Conservation (phyloP, 2,329 filamentous ascomycete species). For the Pezicula neosporulosa region DNA sequence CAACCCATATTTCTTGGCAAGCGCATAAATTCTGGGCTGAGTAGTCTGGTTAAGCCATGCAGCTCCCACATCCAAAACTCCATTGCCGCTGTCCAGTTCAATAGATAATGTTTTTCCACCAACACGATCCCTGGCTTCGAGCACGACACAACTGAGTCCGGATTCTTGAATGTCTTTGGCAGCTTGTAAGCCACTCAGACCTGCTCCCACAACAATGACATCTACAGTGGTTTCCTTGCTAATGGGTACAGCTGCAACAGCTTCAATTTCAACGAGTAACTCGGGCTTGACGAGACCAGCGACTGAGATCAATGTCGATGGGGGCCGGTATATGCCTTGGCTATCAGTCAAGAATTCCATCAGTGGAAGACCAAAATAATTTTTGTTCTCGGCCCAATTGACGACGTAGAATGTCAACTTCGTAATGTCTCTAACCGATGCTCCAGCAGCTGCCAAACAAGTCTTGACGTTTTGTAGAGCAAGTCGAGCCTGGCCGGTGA, state of each 20-base stretch:
- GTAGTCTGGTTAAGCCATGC: slow-evolving; percentile 51
- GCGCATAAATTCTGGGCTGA: slow-evolving; percentile 32
- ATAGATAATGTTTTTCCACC: slow-evolving; percentile 34
- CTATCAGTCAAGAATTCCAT: not conserved
- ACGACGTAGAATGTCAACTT: not conserved
- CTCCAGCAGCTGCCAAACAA: not conserved
- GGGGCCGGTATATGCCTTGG: not conserved
- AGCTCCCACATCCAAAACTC: slow-evolving; percentile 48
- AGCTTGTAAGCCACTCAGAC: slow-evolving; percentile 13
- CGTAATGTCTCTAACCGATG: not conserved
- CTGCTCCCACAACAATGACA: slow-evolving; percentile 6
- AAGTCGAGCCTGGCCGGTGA: slow-evolving; percentile 3
- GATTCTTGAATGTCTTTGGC: slow-evolving; percentile 11
- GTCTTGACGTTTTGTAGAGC: slow-evolving; percentile 7
- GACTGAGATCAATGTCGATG: not conserved
- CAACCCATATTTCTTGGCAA: slow-evolving; percentile 37
- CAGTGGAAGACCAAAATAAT: not conserved
- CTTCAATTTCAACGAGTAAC: not conserved
- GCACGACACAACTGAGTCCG: slow-evolving; percentile 22
- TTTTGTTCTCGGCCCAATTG: not conserved
- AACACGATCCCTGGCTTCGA: slow-evolving; percentile 39
- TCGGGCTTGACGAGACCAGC: not conserved
- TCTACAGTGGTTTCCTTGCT: not conserved
- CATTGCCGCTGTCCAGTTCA: slow-evolving; percentile 18
- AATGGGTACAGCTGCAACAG: not conserved